These are phyloP conservation scores for Closterium sp. DNA, from an alignment of 139 green algal species.

Conservation along the genomic window DNA sequence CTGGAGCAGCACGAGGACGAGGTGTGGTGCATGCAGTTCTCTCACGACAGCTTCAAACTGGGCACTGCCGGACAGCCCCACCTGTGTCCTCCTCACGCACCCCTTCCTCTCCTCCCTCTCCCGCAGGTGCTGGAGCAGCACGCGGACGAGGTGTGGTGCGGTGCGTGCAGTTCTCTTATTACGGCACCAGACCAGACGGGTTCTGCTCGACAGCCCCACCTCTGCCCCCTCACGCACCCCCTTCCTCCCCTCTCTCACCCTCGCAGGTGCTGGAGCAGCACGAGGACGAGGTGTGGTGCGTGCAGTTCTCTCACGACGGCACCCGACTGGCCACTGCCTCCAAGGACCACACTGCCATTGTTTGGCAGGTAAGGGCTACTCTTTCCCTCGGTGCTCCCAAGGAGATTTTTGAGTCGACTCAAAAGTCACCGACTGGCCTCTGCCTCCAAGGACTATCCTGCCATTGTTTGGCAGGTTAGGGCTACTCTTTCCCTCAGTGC, in stretches of 20 bases:
- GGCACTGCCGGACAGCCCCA: too few species aligned
- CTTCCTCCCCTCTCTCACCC: too few species aligned
- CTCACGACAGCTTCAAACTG: too few species aligned
- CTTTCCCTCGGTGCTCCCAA: too few species aligned
- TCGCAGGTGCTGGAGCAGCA: conserved; percentile 74
- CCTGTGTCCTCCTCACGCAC: too few species aligned
- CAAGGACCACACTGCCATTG: conserved; percentile 61
- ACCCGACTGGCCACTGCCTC: conserved; percentile 71
- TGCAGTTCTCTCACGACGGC: conserved; percentile 81
- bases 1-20: too few species aligned
- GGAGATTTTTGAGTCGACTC: too few species aligned
- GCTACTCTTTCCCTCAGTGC: not conserved
- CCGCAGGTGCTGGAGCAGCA: conserved; percentile 72
- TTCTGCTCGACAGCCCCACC: too few species aligned
- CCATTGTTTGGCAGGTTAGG: conserved; percentile 63
- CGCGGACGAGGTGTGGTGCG: conserved; percentile 90
- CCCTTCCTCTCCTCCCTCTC: too few species aligned
- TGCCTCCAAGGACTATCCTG: conserved; percentile 64
- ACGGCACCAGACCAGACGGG: conserved; percentile 64
- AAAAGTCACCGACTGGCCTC: conserved; percentile 69
- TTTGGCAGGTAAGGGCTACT: conserved; percentile 59
- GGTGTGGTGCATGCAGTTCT: too few species aligned
- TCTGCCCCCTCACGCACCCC: too few species aligned
- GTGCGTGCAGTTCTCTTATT: conserved; percentile 82
- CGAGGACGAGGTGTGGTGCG: conserved; percentile 88